Evolutionary conservation across 1,139 yeast species (phyloP).

Genomic region (Scheffersomyces cryptocercus): DNA sequence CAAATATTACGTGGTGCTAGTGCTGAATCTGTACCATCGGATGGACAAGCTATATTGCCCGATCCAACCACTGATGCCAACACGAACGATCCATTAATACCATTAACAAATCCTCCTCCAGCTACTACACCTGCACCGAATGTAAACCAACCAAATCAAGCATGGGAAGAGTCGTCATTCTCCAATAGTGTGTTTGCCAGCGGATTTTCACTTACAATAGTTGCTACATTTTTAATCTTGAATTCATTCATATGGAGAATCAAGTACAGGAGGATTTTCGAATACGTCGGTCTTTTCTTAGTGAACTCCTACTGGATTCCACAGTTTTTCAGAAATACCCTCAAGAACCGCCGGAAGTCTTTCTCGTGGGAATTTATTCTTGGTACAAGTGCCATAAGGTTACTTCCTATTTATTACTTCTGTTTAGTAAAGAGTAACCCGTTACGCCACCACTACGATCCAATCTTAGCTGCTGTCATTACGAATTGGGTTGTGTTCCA

Average conservation of each 20-base stretch:
- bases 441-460: constrained; percentile 60
- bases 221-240: constrained; percentile 57
- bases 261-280: constrained; percentile 54
- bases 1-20: constrained; percentile 56
- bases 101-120: constrained; percentile 5
- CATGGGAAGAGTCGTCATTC: constrained; percentile 54
- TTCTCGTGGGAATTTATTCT: constrained; percentile 71
- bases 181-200: constrained; percentile 63
- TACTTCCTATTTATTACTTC: constrained; percentile 66
- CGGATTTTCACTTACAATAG: constrained; percentile 60
- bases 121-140: constrained; percentile 5
- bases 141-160: constrained; percentile 8
- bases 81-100: constrained; percentile 1
- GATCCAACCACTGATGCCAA: background rate
- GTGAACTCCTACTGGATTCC: constrained; percentile 88
- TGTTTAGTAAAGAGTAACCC: constrained; percentile 44
- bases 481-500: constrained; percentile 59
- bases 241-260: constrained; percentile 68
- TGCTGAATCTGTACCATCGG: constrained; percentile 13
- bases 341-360: constrained; percentile 68
- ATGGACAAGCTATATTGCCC: constrained; percentile 5
- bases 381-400: constrained; percentile 63
- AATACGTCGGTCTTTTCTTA: constrained; percentile 50
- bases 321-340: constrained; percentile 76
- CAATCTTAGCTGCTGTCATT: constrained; percentile 44